Evolutionary conservation across 805 yeast species (phyloP).

Genomic region (Lachancea cidri): DNA sequence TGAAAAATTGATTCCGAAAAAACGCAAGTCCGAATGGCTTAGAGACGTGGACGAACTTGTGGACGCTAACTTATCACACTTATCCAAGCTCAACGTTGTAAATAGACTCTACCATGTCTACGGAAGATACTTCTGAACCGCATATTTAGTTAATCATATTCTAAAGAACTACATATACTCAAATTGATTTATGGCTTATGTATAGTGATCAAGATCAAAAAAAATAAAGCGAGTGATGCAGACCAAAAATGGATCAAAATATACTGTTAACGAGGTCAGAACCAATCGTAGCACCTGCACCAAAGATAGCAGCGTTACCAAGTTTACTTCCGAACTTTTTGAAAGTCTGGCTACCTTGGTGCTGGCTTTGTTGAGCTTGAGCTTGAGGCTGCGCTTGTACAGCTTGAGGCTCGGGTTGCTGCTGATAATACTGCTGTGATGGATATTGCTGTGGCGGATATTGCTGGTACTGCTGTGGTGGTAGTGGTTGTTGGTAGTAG

Average conservation of each 20-base stretch:
- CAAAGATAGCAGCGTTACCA: conserved; percentile 91
- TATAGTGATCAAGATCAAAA: background rate
- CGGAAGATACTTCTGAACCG: conserved; percentile 30
- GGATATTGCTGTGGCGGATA: conserved; percentile 30
- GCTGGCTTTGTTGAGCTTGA: conserved; percentile 25
- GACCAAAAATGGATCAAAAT: conserved; percentile 34
- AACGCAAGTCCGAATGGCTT: conserved; percentile 49
- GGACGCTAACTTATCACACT: conserved; percentile 34
- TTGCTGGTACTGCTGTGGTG: conserved; percentile 29
- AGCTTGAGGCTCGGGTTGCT: conserved; percentile 35
- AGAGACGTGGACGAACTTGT: conserved; percentile 60
- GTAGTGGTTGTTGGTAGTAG: conserved; percentile 40
- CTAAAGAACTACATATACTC: background rate
- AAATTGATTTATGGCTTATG: conserved; percentile 1
- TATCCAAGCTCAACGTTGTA: conserved; percentile 43
- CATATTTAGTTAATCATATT: background rate
- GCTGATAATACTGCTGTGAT: conserved; percentile 23
- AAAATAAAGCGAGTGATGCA: background rate
- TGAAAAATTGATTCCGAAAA: conserved; percentile 43
- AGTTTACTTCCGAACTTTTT: conserved; percentile 72
- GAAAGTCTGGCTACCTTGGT: conserved; percentile 31
- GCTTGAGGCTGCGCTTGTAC: conserved; percentile 18
- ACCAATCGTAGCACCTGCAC: conserved; percentile 96
- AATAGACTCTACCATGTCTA: conserved; percentile 61
- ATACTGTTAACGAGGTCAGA: conserved; percentile 72